These are phyloP conservation scores for Parastagonospora nodorum DNA, from an alignment of 2,329 filamentous ascomycete species.

Conservation along the genomic window DNA sequence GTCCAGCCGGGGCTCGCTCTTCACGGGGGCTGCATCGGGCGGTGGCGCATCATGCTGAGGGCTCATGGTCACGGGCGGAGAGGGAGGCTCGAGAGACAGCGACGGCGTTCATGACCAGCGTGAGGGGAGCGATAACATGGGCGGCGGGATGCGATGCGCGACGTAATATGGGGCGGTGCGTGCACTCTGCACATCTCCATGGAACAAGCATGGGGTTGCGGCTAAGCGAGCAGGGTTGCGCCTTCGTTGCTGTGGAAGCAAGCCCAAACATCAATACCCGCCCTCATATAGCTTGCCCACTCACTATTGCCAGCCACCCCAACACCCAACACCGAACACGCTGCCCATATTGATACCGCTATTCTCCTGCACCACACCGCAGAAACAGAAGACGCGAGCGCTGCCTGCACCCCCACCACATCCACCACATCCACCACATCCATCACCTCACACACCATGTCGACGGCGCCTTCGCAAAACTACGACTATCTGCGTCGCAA, in stretches of 20 bases:
- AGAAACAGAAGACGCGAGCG: neutral
- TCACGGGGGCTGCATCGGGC: neutral
- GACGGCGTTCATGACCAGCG: slow-evolving; percentile 20
- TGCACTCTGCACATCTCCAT: neutral
- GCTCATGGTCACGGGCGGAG: slow-evolving; percentile 32
- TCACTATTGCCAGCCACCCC: slow-evolving; percentile 9
- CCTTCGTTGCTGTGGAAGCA: slow-evolving; percentile 24
- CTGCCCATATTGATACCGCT: slow-evolving; percentile 38
- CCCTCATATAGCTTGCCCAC: slow-evolving; percentile 9
- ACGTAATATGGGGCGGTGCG: neutral
- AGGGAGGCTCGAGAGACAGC: slow-evolving; percentile 7
- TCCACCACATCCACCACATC: slow-evolving; percentile 4
- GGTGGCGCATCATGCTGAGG: slow-evolving; percentile 24
- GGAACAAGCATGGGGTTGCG: slow-evolving; percentile 1
- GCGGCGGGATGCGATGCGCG: neutral
- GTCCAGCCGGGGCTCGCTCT: slow-evolving; percentile 52
- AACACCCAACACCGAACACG: slow-evolving; percentile 18
- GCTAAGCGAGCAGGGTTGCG: neutral
- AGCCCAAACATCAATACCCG: slow-evolving; percentile 7
- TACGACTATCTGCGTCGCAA: slow-evolving; percentile 65
- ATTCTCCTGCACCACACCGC: slow-evolving; percentile 5
- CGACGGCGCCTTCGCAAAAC: slow-evolving; percentile 47
- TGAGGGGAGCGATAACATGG: neutral
- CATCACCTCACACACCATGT: slow-evolving; percentile 21
- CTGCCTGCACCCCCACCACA: neutral